Evolutionary conservation across 208 protist genomes (phyloP), one percentile per base, ranked within the genome.

Genomic region (Leishmania turanica): DNA sequence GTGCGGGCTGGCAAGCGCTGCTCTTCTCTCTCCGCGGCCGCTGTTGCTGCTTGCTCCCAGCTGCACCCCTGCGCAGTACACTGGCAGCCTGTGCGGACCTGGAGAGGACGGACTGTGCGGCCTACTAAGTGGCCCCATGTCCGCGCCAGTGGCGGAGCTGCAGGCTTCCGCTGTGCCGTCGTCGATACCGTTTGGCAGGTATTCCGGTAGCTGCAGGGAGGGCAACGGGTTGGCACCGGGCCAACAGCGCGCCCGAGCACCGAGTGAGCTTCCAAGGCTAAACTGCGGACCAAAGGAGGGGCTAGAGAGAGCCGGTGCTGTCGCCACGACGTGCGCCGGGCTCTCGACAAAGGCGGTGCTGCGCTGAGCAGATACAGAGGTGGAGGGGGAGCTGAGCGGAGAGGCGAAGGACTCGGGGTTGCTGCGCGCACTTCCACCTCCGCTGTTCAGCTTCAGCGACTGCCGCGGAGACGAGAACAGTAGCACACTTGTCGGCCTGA

Each of bases 31-130:
- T 40, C 73, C 53, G 34, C 54, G 34, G 49, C 40, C 40, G 72
- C 80, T 83, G n/a, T 24, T 51, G 74, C 60, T 69, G 66, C 60
- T 78, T n/a, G 58, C 40, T 31, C 65, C 54, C 15, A 54, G 71
- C n/a, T 56, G 80, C 1, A 64, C 37, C 15, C 66, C 72, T n/a
- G 72, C 31, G 54, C 80, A 73, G 66, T 83, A 69, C 40, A 79
- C 54, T 21, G 80, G 47, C 75, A 83, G 60, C 7, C 74, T 53
- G 42, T 79, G 62, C 42, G 66, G 49, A 8, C 73, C 54, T 1
- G 66, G 80, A 0, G 80, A 75, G 3, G 74, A 60, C 0, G 80
- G 80, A 45, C 74, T 78, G 66, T 79, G 80, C 54, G 66, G 80
- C 3, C 34, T 31, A 69, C 75, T 84, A 68, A 77, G 8, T n/a